Conservation (phyloP, 139 green algal genomes). For the Picochlorum sp. region DNA sequence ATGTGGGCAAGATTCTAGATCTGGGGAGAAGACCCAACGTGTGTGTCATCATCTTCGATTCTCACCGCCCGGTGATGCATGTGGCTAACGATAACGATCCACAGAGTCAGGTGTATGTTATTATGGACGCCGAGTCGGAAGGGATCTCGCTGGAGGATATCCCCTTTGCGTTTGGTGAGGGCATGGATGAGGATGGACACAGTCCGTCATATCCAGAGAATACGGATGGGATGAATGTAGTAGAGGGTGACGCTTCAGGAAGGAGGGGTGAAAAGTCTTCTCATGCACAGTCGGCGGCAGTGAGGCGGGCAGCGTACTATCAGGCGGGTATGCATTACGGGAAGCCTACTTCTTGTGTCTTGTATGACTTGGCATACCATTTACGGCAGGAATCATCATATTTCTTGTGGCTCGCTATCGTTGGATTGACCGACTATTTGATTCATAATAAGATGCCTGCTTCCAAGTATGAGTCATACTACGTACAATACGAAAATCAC, state of each 20-base stretch:
- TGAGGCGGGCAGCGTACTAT: conserved; percentile 21
- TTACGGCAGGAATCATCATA: conserved; percentile 50
- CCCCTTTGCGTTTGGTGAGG: conserved; percentile 15
- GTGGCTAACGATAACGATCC: conserved; percentile 20
- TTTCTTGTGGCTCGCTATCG: conserved; percentile 68
- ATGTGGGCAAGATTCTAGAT: conserved; percentile 37
- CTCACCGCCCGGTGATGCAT: conserved; percentile 51
- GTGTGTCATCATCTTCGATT: conserved; percentile 72
- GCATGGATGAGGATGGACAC: conserved; percentile 38
- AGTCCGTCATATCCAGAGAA: conserved; percentile 22
- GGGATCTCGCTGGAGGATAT: conserved; percentile 18
- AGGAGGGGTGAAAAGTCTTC: background rate
- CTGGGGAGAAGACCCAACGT: conserved; percentile 29
- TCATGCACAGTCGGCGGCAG: background rate
- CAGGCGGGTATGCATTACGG: conserved; percentile 44
- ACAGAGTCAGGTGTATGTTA: conserved; percentile 12
- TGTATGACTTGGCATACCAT: conserved; percentile 53
- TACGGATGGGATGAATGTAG: conserved; percentile 26
- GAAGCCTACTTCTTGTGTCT: conserved; percentile 55
- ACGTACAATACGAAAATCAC: conserved; percentile 26
- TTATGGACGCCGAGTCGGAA: conserved; percentile 22
- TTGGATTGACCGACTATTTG: conserved; percentile 84
- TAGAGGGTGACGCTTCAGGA: conserved; percentile 4
- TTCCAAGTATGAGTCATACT: conserved; percentile 32
- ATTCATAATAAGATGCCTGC: conserved; percentile 61